Evolutionary conservation across 2,329 filamentous ascomycete genomes (phyloP).

Genomic region (Alternaria sp.): DNA sequence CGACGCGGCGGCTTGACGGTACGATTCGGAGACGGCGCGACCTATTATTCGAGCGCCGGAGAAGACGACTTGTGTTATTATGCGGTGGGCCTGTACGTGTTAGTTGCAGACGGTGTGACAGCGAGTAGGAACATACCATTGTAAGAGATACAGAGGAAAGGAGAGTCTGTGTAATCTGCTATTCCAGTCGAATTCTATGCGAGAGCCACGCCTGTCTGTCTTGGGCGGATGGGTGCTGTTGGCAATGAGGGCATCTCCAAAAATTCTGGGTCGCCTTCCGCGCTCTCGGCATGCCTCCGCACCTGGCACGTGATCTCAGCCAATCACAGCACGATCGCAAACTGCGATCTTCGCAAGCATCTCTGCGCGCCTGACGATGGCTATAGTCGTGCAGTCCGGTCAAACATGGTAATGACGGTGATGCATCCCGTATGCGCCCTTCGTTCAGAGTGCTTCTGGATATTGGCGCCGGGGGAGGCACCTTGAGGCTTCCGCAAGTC

Average conservation of each 20-base stretch:
- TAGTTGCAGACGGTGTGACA: slow-evolving; percentile 18
- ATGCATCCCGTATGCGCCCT: not conserved
- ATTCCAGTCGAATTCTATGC: not conserved
- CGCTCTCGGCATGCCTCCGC: slow-evolving; percentile 31
- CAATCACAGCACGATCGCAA: slow-evolving; percentile 45
- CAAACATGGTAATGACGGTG: not conserved
- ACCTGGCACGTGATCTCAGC: slow-evolving; percentile 32
- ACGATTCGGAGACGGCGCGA: slow-evolving; percentile 91
- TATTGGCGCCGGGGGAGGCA: not conserved
- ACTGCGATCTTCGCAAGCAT: slow-evolving; percentile 8
- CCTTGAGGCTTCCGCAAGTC: slow-evolving; percentile 13
- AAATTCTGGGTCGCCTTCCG: slow-evolving; percentile 39
- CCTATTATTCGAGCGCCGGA: slow-evolving; percentile 91
- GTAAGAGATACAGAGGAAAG: not conserved
- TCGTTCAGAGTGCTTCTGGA: not conserved
- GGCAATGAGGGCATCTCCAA: slow-evolving; percentile 23
- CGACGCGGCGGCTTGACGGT: slow-evolving; percentile 90
- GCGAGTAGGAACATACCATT: slow-evolving; percentile 31
- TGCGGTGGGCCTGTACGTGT: slow-evolving; percentile 78
- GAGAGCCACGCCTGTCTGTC: not conserved
- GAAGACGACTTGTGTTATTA: slow-evolving; percentile 91
- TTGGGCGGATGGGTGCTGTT: slow-evolving; percentile 20
- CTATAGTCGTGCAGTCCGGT: not conserved
- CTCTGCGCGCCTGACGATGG: not conserved
- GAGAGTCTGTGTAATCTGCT: not conserved